Percentiles rank a stretch among this genome's conserved stretches.
Evolutionary conservation across 495 filamentous ascomycete genomes (phyloP).

Genomic region (Neurospora sp.): DNA sequence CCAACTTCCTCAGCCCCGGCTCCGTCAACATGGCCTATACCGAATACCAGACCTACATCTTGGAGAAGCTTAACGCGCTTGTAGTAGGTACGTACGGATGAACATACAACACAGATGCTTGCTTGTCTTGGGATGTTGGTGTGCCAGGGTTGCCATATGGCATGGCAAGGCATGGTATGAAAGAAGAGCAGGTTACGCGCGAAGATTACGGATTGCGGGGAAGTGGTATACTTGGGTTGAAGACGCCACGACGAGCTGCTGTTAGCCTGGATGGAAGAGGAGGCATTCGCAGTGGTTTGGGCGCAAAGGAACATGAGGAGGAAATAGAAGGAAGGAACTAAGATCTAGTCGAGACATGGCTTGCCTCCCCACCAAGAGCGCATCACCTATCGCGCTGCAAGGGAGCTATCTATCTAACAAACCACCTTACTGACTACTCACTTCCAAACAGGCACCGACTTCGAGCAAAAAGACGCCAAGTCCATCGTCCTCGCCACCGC

Average conservation of each 20-base stretch:
- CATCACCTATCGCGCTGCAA: neutral
- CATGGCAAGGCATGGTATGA: neutral
- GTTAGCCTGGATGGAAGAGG: neutral
- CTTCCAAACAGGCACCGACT: slow-evolving; percentile 41
- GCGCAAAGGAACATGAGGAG: neutral
- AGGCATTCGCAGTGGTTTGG: neutral
- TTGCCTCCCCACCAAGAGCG: neutral
- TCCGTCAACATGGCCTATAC: slow-evolving; percentile 71
- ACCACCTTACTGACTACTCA: neutral
- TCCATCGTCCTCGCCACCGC: slow-evolving; percentile 66
- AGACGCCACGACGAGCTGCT: neutral
- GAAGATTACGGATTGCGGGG: neutral
- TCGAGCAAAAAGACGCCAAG: slow-evolving; percentile 46
- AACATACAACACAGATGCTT: neutral
- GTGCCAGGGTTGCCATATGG: neutral
- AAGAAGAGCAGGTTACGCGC: neutral
- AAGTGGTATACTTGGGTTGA: neutral
- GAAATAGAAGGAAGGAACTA: neutral
- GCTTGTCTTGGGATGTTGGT: neutral
- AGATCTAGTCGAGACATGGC: neutral
- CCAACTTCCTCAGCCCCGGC: slow-evolving; percentile 52
- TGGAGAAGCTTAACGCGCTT: slow-evolving; percentile 64
- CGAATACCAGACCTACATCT: slow-evolving; percentile 63
- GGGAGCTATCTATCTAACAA: neutral
- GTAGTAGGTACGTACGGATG: slow-evolving; percentile 50